phyloP scores from a whole-genome alignment of 208 protist species.

The Crithidia thermophila region DNA sequence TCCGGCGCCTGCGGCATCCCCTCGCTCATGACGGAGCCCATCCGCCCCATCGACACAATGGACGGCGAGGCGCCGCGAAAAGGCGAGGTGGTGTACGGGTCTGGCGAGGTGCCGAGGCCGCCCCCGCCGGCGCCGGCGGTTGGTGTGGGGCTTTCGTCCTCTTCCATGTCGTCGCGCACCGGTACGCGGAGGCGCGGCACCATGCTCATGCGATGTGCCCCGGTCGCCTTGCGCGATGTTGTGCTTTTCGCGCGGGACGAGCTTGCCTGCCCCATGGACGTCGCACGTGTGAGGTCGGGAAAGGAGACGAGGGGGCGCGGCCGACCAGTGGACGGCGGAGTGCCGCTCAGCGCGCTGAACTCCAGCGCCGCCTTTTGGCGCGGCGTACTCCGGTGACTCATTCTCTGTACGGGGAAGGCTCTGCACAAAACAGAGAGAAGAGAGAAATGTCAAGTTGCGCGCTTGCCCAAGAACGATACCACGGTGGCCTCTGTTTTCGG shows the following conservation, averaged over 20 bases:
- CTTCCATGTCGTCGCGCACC: slow-evolving; percentile 13
- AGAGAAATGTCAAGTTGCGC: too few species aligned
- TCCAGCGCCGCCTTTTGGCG: background rate
- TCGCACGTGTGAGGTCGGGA: background rate
- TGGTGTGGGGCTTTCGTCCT: background rate
- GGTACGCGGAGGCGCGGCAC: slow-evolving; percentile 24
- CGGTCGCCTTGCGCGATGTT: background rate
- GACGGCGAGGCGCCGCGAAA: slow-evolving; percentile 6
- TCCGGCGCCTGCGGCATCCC: slow-evolving; percentile 9
- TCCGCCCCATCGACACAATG: slow-evolving; percentile 8
- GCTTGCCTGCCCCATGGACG: background rate
- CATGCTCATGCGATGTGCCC: slow-evolving; percentile 14
- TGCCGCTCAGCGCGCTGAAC: background rate
- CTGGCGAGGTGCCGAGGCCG: background rate
- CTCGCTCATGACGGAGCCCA: slow-evolving; percentile 15
- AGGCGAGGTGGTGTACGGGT: background rate
- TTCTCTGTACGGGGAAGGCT: background rate
- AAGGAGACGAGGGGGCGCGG: background rate
- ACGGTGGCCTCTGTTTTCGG: too few species aligned
- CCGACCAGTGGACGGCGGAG: background rate
- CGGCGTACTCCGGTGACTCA: background rate
- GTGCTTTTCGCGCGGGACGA: background rate
- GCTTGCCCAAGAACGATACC: too few species aligned
- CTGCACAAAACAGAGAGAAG: background rate
- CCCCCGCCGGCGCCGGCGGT: too few species aligned